phyloP scores from a whole-genome alignment of 2,329 filamentous ascomycete species.

The Celoporthe dispersa region DNA sequence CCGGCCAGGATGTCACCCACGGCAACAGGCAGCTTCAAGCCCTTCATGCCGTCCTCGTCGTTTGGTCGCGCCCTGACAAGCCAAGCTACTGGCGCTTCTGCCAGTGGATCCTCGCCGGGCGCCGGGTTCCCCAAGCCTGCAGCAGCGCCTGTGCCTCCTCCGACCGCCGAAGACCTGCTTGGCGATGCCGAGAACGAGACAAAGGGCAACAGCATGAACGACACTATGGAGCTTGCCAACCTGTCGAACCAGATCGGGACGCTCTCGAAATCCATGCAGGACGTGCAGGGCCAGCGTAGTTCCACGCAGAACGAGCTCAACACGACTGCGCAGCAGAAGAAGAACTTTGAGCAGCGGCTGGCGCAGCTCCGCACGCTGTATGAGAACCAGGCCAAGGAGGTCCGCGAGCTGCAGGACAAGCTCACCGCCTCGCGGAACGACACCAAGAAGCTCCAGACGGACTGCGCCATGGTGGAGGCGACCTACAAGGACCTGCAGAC shows the following conservation, averaged over 20 bases:
- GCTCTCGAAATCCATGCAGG: slow-evolving; percentile 90
- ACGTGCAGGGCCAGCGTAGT: slow-evolving; percentile 80
- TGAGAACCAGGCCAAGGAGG: slow-evolving; percentile 89
- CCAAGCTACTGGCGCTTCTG: slow-evolving; percentile 72
- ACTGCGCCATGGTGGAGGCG: slow-evolving; percentile 82
- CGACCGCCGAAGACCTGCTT: slow-evolving; percentile 79
- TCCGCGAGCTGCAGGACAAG: slow-evolving; percentile 83
- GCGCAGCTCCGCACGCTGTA: slow-evolving; percentile 86
- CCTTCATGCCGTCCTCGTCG: slow-evolving; percentile 88
- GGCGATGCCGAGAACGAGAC: slow-evolving; percentile 82
- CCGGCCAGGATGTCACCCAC: slow-evolving; percentile 54
- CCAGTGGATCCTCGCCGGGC: slow-evolving; percentile 16
- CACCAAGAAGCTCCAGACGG: slow-evolving; percentile 81
- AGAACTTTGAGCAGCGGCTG: slow-evolving; percentile 87
- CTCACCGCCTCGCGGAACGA: slow-evolving; percentile 76
- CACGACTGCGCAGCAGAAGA: slow-evolving; percentile 83
- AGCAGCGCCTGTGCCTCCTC: slow-evolving; percentile 24
- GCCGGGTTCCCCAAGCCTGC: slow-evolving; percentile 41
- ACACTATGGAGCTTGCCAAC: slow-evolving; percentile 92
- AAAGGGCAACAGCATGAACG: slow-evolving; percentile 76
- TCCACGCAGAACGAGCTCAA: slow-evolving; percentile 81
- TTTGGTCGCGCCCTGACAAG: slow-evolving; percentile 84
- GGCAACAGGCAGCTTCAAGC: slow-evolving; percentile 69
- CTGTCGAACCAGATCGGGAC: slow-evolving; percentile 94
- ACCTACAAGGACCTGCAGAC: slow-evolving; percentile 79